phyloP scores from a whole-genome alignment of 1,139 yeast genomes.

The Kodamaea alishanica region DNA sequence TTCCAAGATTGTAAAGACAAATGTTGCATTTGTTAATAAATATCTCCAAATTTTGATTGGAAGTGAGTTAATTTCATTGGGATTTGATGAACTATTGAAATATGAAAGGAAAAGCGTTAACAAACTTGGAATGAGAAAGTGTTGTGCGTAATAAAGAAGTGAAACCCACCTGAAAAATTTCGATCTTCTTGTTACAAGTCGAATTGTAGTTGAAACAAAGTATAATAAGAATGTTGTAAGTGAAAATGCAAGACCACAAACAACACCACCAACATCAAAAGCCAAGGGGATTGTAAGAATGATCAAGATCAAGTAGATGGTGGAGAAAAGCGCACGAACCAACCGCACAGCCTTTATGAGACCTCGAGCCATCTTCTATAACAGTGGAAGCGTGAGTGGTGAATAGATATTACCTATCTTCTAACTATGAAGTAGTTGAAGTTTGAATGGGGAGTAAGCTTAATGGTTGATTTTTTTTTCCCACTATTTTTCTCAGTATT shows the following conservation, averaged over 20 bases:
- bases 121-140: slow-evolving; percentile 76
- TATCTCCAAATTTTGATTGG: slow-evolving; percentile 55
- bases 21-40: slow-evolving; percentile 74
- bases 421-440: background rate
- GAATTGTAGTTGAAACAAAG: slow-evolving; percentile 67
- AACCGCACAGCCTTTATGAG: slow-evolving; percentile 11
- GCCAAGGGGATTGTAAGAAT: slow-evolving; percentile 87
- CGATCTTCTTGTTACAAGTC: slow-evolving; percentile 50
- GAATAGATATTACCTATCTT: background rate
- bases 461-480: too few relatives aligned
- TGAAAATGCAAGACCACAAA: slow-evolving; percentile 86
- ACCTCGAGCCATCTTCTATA: background rate
- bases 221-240: slow-evolving; percentile 68
- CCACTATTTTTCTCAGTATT: background rate
- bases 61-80: slow-evolving; percentile 14
- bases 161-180: slow-evolving; percentile 54
- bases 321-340: slow-evolving; percentile 41
- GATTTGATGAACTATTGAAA: slow-evolving; percentile 23
- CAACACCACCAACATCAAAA: slow-evolving; percentile 90
- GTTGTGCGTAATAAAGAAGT: slow-evolving; percentile 72
- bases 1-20: slow-evolving; percentile 81
- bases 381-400: background rate
- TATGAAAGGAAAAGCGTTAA: slow-evolving; percentile 67
- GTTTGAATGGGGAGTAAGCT: background rate
- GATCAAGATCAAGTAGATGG: slow-evolving; percentile 61